These are phyloP conservation scores for Phytophthora uliginosa DNA, from an alignment of 352 stramenopile genomes.

Conservation along the genomic window DNA sequence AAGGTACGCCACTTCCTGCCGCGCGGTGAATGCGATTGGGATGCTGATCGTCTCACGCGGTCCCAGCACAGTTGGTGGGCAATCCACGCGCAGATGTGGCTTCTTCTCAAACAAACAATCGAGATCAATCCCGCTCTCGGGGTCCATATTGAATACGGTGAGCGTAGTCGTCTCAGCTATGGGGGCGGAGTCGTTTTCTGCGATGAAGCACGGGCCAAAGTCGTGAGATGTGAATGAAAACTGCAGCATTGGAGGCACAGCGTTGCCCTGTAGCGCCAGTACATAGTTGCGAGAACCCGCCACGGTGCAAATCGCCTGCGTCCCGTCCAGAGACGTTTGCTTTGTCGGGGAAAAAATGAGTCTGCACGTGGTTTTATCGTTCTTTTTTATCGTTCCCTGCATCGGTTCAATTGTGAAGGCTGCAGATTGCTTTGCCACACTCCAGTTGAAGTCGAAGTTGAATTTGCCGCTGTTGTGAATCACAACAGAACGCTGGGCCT, in stretches of 20 bases:
- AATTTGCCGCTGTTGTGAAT: conserved; percentile 96
- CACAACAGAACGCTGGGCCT: conserved; percentile 64
- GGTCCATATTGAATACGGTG: conserved; percentile 91
- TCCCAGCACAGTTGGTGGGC: conserved; percentile 81
- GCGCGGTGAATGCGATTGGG: conserved; percentile 89
- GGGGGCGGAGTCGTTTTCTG: conserved; percentile 70
- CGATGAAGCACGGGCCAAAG: conserved; percentile 94
- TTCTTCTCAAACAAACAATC: conserved; percentile 94
- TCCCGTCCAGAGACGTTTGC: conserved; percentile 79
- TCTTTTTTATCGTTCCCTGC: conserved; percentile 91
- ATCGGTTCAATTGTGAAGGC: conserved; percentile 74
- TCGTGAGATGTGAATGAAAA: conserved; percentile 93
- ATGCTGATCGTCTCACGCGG: conserved; percentile 84
- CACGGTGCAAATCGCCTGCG: conserved; percentile 84
- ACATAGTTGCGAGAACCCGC: conserved; percentile 89
- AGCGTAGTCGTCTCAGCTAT: conserved; percentile 70
- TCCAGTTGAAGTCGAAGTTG: conserved; percentile 96
- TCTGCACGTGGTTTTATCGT: conserved; percentile 79
- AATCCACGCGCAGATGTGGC: conserved; percentile 86
- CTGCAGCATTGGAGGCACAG: conserved; percentile 85
- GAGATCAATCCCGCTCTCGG: conserved; percentile 80
- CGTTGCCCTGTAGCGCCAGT: conserved; percentile 78
- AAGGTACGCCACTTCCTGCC: conserved; percentile 83
- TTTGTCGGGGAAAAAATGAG: conserved; percentile 84
- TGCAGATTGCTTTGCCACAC: conserved; percentile 44